Percentiles rank a stretch among this genome's conserved stretches.
These are phyloP conservation scores for Candida dajiaensis DNA, from an alignment of 805 yeast species.

Conservation along the genomic window DNA sequence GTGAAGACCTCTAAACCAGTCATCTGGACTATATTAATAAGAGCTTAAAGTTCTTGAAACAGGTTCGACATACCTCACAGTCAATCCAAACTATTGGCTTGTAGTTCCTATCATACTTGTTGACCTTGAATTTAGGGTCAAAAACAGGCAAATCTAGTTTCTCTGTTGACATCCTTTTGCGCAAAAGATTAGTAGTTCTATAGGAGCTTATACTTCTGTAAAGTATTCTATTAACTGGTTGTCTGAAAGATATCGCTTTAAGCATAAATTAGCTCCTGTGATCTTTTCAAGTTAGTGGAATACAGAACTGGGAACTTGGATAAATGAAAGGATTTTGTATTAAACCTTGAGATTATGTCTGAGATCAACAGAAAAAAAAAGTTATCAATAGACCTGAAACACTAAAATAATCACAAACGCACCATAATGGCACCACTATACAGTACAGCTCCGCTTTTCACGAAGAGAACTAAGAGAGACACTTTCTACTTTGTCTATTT, in stretches of 20 bases:
- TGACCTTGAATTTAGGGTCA: slow-evolving; percentile 8
- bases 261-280: background rate
- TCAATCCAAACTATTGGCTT: slow-evolving; percentile 84
- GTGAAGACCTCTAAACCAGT: slow-evolving; percentile 79
- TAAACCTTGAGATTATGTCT: too few relatives aligned
- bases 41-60: background rate
- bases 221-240: background rate
- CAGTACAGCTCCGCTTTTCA: slow-evolving; percentile 13
- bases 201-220: background rate
- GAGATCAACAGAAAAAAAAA: background rate
- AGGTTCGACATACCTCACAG: slow-evolving; percentile 51
- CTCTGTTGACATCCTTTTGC: background rate
- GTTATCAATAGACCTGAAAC: too few relatives aligned
- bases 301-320: background rate
- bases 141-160: slow-evolving; percentile 12
- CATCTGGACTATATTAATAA: slow-evolving; percentile 40
- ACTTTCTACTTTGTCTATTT: slow-evolving; percentile 46
- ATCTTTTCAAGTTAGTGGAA: background rate
- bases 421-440: background rate
- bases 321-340: too few relatives aligned
- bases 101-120: slow-evolving; percentile 12
- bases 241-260: background rate
- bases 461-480: slow-evolving; percentile 24
- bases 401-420: too few relatives aligned
- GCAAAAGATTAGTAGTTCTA: background rate